A percentile compares a stretch with the other conserved stretches of the same genome.
Conservation (phyloP, 176 grass and related monocot genomes). For the Raddia distichophylla region DNA sequence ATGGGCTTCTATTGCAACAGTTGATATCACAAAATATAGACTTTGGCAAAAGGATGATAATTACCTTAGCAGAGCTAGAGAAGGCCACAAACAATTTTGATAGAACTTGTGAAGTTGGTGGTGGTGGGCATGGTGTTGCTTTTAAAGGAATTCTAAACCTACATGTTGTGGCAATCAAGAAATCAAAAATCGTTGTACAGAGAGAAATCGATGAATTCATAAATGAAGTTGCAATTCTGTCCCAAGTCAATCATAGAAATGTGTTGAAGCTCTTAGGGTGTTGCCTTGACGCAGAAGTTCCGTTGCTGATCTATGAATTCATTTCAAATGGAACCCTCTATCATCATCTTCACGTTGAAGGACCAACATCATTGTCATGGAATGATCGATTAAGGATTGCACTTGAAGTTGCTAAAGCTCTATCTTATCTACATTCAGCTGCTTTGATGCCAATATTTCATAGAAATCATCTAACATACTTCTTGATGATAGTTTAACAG, state of each 20-base stretch:
- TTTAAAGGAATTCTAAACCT: conserved; percentile 59
- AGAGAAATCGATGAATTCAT: conserved; percentile 59
- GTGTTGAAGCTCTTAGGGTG: conserved; percentile 58
- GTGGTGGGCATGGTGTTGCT: conserved; percentile 46
- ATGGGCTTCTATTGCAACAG: conserved; percentile 47
- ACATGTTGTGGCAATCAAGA: conserved; percentile 56
- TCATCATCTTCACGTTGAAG: too few relatives aligned
- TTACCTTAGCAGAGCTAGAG: too few relatives aligned
- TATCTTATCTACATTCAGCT: too few relatives aligned
- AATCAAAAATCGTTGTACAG: conserved; percentile 55
- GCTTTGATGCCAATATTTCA: too few relatives aligned
- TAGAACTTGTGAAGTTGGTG: conserved; percentile 32
- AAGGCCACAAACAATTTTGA: too few relatives aligned
- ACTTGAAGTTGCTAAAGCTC: too few relatives aligned
- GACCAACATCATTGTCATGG: too few relatives aligned
- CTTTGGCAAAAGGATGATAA: conserved; percentile 60
- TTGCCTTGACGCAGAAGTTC: conserved; percentile 59
- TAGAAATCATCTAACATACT: too few relatives aligned
- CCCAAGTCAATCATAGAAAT: conserved; percentile 61
- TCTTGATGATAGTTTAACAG: too few relatives aligned
- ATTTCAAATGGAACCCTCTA: conserved; percentile 64
- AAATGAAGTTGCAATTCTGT: conserved; percentile 61
- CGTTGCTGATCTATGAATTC: conserved; percentile 63
- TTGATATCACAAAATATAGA: conserved; percentile 45
- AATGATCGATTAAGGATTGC: too few relatives aligned